These are phyloP conservation scores for Fusarium proliferatum DNA, from an alignment of 2,329 filamentous ascomycete species.

Conservation along the genomic window DNA sequence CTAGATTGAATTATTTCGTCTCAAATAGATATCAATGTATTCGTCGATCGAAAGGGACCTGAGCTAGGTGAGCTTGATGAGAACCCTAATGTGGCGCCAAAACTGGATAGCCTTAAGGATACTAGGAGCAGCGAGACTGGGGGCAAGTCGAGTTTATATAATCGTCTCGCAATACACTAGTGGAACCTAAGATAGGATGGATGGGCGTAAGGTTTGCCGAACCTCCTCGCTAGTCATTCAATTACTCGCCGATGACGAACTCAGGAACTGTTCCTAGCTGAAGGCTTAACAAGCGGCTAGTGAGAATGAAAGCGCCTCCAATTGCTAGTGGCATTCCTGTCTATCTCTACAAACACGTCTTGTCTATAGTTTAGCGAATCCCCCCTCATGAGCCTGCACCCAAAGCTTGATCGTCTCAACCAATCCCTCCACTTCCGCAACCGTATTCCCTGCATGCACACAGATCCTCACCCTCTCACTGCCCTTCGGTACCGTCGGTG, in stretches of 20 bases:
- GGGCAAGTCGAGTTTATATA: background rate
- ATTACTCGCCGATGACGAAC: background rate
- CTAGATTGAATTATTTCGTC: no score
- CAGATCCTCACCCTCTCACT: constrained; percentile 74
- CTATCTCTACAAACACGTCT: no score
- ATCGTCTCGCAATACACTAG: rapidly evolving
- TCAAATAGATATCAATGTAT: no score
- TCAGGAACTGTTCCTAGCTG: no score
- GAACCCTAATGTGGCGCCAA: no score
- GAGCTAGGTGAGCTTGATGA: no score
- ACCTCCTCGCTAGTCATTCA: rapidly evolving
- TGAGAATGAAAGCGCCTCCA: no score
- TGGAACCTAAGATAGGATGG: background rate
- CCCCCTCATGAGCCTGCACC: constrained; percentile 38
- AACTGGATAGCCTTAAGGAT: rapidly evolving
- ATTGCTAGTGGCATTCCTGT: no score
- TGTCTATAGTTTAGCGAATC: background rate
- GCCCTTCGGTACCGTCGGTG: constrained; percentile 73
- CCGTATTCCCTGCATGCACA: constrained; percentile 74
- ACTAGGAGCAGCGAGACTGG: background rate
- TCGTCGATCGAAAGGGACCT: no score
- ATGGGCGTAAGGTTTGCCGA: background rate
- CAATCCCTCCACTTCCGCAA: constrained; percentile 65
- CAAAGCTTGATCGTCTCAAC: constrained; percentile 61
- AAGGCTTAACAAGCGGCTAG: background rate